Evolutionary conservation across 306 rosid genomes (phyloP).

Genomic region (Gastrolobium bilobum): DNA sequence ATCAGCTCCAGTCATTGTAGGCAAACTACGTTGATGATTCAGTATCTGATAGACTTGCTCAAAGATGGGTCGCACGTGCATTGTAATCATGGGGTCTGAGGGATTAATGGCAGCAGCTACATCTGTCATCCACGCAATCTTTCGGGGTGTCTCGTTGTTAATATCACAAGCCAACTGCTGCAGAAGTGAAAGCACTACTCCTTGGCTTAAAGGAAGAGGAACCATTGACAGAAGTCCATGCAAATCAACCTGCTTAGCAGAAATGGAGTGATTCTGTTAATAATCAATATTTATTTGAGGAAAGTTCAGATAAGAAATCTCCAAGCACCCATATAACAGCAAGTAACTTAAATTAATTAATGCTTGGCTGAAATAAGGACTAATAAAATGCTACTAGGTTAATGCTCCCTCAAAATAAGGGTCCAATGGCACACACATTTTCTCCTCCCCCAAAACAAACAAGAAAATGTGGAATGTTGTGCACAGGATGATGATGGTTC

Average conservation of each 20-base stretch:
- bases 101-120: constrained; percentile 80
- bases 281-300: background rate
- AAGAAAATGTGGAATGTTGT: background rate
- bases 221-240: constrained; percentile 67
- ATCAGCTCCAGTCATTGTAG: constrained; percentile 65
- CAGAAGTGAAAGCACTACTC: constrained; percentile 92
- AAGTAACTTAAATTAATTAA: background rate
- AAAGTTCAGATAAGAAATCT: constrained; percentile 1
- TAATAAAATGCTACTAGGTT: background rate
- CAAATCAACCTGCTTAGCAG: constrained; percentile 78
- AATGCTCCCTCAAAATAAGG: background rate
- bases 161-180: constrained; percentile 96
- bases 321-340: background rate
- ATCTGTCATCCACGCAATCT: constrained; percentile 89
- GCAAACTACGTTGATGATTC: constrained; percentile 86
- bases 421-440: background rate
- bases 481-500: background rate
- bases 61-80: constrained; percentile 84
- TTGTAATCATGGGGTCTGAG: constrained; percentile 67
- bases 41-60: constrained; percentile 96
- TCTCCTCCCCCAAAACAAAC: background rate
- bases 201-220: constrained; percentile 96
- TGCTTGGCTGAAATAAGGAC: constrained; percentile 6
- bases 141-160: constrained; percentile 68
- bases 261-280: constrained; percentile 26